Evolutionary conservation across 306 rosid species (phyloP).

Genomic region (Lupinus albus): DNA sequence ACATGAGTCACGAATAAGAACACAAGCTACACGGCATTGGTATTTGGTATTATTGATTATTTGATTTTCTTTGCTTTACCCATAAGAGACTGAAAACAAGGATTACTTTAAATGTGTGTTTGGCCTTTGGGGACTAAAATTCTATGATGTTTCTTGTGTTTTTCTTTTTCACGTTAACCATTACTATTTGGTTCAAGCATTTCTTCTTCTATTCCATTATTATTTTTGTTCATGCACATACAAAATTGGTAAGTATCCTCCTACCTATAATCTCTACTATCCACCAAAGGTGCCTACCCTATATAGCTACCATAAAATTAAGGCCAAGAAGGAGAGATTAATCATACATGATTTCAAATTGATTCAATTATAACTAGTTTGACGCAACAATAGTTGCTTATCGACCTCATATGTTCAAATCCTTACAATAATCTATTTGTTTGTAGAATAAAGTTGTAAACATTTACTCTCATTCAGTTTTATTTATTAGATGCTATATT

Average conservation of each 20-base stretch:
- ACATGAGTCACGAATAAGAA: conserved; percentile 30
- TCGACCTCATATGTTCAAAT: too few relatives aligned
- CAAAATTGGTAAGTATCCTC: not conserved
- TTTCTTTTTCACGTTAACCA: conserved; percentile 19
- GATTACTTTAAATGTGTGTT: conserved; percentile 2
- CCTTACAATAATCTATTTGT: too few relatives aligned
- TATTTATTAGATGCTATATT: too few relatives aligned
- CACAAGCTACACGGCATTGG: conserved; percentile 41
- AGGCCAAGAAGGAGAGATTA: too few relatives aligned
- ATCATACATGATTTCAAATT: too few relatives aligned
- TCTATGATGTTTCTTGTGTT: not conserved
- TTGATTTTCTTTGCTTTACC: conserved; percentile 31
- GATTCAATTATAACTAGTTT: too few relatives aligned
- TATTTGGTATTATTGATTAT: conserved; percentile 13
- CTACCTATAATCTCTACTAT: not conserved
- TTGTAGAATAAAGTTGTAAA: too few relatives aligned
- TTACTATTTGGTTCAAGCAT: conserved; percentile 6
- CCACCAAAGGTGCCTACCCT: not conserved
- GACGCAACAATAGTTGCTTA: too few relatives aligned
- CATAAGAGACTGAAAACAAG: conserved; percentile 27
- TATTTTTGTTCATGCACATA: not conserved
- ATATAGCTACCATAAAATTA: not conserved
- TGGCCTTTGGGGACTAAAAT: not conserved
- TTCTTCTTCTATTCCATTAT: not conserved
- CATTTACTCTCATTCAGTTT: too few relatives aligned